These are phyloP conservation scores for Castanea mollissima DNA, from an alignment of 306 rosid species.

Conservation along the genomic window DNA sequence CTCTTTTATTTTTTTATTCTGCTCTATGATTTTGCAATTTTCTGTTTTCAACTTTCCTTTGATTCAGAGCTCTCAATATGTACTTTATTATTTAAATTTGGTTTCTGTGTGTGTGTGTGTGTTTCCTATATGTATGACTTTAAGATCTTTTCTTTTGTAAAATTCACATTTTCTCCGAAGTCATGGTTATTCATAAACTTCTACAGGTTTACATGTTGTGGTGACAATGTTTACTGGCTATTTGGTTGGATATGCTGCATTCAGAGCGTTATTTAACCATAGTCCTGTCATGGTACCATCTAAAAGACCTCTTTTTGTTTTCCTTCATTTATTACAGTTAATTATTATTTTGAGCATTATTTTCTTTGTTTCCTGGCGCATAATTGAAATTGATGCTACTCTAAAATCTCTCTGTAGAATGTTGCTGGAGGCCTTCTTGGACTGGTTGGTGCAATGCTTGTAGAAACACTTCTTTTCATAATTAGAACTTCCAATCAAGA, in stretches of 20 bases:
- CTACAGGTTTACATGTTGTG: constrained; percentile 79
- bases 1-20: too few species aligned
- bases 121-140: not conserved
- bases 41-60: too few species aligned
- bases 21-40: too few species aligned
- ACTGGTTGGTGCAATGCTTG: constrained; percentile 81
- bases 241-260: constrained; percentile 71
- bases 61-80: too few species aligned
- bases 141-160: not conserved
- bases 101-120: not conserved
- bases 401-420: constrained; percentile 44
- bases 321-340: not conserved
- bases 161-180: not conserved
- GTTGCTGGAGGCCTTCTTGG: constrained; percentile 93
- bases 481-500: constrained; percentile 46
- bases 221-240: constrained; percentile 86
- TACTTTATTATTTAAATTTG: not conserved
- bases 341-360: not conserved
- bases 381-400: not conserved
- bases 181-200: constrained; percentile 13
- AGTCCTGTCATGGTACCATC: constrained; percentile 67
- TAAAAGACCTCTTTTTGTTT: not conserved
- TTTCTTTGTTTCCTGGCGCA: not conserved
- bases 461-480: constrained; percentile 90
- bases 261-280: constrained; percentile 77